Evolutionary conservation across 73 alveolate species (phyloP).

Genomic region (Paramecium primaurelia): DNA sequence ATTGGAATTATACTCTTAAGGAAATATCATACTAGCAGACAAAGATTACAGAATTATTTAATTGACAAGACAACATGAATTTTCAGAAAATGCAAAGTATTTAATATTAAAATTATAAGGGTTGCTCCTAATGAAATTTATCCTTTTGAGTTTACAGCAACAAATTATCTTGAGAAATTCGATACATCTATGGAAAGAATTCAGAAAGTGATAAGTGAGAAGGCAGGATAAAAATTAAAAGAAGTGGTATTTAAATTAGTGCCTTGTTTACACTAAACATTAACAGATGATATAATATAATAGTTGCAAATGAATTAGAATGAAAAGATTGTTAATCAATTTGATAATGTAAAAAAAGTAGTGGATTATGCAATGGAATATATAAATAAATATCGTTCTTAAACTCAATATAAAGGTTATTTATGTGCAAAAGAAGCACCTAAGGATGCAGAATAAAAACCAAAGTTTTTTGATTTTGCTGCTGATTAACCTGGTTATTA

Average conservation of each 20-base stretch:
- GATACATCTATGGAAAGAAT: slow-evolving; percentile 62
- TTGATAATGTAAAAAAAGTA: slow-evolving; percentile 63
- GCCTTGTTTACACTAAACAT: slow-evolving; percentile 75
- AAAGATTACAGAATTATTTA: slow-evolving; percentile 71
- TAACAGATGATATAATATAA: slow-evolving; percentile 74
- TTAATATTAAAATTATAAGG: not conserved
- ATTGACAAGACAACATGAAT: slow-evolving; percentile 76
- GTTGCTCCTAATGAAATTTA: slow-evolving; percentile 76
- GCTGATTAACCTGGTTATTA: slow-evolving; percentile 64
- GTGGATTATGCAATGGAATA: slow-evolving; percentile 66
- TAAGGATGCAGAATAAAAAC: slow-evolving; percentile 53
- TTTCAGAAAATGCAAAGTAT: slow-evolving; percentile 74
- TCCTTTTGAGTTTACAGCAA: slow-evolving; percentile 85
- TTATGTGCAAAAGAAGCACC: slow-evolving; percentile 51
- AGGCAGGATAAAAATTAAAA: slow-evolving; percentile 55
- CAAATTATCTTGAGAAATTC: slow-evolving; percentile 65
- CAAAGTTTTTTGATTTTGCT: slow-evolving; percentile 67
- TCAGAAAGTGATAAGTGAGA: slow-evolving; percentile 63
- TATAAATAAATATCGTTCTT: slow-evolving; percentile 45
- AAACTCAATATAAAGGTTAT: slow-evolving; percentile 34
- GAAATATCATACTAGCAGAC: slow-evolving; percentile 84
- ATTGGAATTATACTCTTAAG: slow-evolving; percentile 82
- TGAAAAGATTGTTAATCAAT: slow-evolving; percentile 59
- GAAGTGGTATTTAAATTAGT: slow-evolving; percentile 67
- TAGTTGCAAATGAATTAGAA: slow-evolving; percentile 64